Evolutionary conservation across 2,329 filamentous ascomycete genomes (phyloP), one percentile per base, ranked within the genome.

Genomic region (Aspergillus caelatus): DNA sequence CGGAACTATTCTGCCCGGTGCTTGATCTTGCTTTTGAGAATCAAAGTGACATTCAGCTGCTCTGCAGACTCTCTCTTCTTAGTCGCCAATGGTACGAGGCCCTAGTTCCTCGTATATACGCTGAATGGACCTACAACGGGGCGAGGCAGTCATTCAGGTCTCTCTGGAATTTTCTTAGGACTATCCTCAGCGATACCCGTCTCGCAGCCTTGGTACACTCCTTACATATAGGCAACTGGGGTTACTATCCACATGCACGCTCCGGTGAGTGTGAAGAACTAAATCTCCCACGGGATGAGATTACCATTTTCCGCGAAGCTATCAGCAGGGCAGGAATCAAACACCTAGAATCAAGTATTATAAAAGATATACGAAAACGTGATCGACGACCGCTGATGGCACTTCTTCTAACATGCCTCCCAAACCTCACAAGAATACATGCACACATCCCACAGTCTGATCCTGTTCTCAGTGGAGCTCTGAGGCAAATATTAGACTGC

Each of bases 191-290:
- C n/a, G 55, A 61, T 34, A 16, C 55, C 14, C 8, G 32, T 26
- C 36, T 57, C 1, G 60, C 63, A 41, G 30, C 23, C 11, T 26
- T 50, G 19, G 55, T 65, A 14, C 30, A 34, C 30, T 54, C 61
- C 36, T 19, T 63, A 21, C 26, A 50, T 39, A 61, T 65, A n/a
- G 63, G 57, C 10, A 65, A 63, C 43, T 64, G 56, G 62, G 48
- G 59, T 9, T 28, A 43, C 26, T 52, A 30, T 30, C 26, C 48
- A 50, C 14, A 50, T 52, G 1, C 48, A 28, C 7, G 16, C 10
- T 19, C 32, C 14, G 2, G 19, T 19, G 12, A 23, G 12, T 9
- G 30, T 19, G 21, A 36, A 19, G n/a, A 54, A 7, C 19, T 23
- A 23, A 30, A 32, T 34, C 14, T 54, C 21, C 46, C 23, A 43